Conservation (phyloP, 2,329 filamentous ascomycete species). For the Microsporum ferrugineum region DNA sequence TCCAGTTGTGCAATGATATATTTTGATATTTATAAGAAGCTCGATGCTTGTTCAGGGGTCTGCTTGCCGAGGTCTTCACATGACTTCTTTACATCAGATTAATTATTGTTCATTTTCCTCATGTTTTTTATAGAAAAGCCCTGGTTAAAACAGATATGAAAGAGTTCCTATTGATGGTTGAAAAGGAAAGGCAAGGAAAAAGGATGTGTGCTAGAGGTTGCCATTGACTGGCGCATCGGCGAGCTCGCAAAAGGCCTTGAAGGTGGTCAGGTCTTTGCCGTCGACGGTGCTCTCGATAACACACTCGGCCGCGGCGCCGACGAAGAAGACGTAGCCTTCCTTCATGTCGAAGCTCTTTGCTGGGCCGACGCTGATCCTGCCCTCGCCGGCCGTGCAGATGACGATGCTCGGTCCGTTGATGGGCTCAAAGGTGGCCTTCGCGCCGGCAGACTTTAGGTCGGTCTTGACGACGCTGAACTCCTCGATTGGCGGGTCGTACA, state of each 20-base stretch:
- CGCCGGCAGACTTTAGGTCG: slow-evolving; percentile 54
- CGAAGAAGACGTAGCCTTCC: slow-evolving; percentile 67
- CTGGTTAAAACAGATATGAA: too few relatives aligned
- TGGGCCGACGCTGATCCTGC: slow-evolving; percentile 72
- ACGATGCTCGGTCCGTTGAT: slow-evolving; percentile 84
- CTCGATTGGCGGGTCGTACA: slow-evolving; percentile 94
- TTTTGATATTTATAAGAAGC: too few relatives aligned
- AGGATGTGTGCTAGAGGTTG: slow-evolving; percentile 15
- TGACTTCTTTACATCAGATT: too few relatives aligned
- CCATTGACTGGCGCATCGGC: slow-evolving; percentile 32
- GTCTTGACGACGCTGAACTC: slow-evolving; percentile 87
- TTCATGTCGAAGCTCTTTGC: slow-evolving; percentile 60
- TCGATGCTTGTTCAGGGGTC: too few relatives aligned
- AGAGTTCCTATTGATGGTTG: too few relatives aligned
- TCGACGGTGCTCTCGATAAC: slow-evolving; percentile 56
- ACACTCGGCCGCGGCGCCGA: slow-evolving; percentile 76
- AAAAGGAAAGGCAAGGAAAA: background rate
- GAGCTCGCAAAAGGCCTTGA: slow-evolving; percentile 84
- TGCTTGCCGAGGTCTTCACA: too few relatives aligned
- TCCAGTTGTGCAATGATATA: too few relatives aligned
- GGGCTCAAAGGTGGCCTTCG: slow-evolving; percentile 79
- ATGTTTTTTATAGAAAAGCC: background rate
- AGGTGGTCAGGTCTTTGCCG: slow-evolving; percentile 63
- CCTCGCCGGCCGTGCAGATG: slow-evolving; percentile 75
- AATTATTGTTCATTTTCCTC: background rate